Evolutionary conservation across 805 yeast species (phyloP).

Genomic region (Metschnikowia koreensis): DNA sequence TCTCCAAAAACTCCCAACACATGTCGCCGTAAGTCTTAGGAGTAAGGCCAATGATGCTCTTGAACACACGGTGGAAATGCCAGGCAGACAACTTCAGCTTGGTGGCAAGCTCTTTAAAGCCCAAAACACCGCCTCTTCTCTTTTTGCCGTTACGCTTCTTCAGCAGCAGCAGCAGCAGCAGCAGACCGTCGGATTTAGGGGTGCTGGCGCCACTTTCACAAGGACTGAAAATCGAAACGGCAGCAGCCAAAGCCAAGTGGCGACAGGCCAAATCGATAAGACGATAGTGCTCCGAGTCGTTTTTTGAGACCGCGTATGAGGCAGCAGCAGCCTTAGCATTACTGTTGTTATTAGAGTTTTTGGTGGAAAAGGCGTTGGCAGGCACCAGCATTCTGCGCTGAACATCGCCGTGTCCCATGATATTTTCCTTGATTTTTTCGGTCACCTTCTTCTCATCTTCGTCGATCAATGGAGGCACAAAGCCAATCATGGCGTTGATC

Average conservation of each 20-base stretch:
- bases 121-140: constrained; percentile 75
- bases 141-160: constrained; percentile 28
- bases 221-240: constrained; percentile 36
- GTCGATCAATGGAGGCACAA: constrained; percentile 49
- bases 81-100: constrained; percentile 82
- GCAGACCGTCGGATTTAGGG: constrained; percentile 18
- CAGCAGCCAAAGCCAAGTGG: constrained; percentile 80
- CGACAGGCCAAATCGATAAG: constrained; percentile 78
- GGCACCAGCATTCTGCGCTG: constrained; percentile 32
- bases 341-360: constrained; percentile 1
- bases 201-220: constrained; percentile 18
- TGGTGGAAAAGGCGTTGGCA: constrained; percentile 21
- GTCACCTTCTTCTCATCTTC: constrained; percentile 43
- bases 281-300: constrained; percentile 66
- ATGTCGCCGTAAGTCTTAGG: constrained; percentile 88
- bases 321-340: constrained; percentile 5
- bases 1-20: constrained; percentile 61
- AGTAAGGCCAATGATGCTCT: constrained; percentile 80
- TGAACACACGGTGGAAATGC: constrained; percentile 92
- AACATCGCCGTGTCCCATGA: constrained; percentile 24
- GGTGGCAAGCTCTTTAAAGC: constrained; percentile 84
- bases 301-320: constrained; percentile 41
- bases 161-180: not conserved
- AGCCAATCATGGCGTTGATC: constrained; percentile 59
- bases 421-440: constrained; percentile 36